phyloP scores from a whole-genome alignment of 2,329 filamentous ascomycete genomes.

The Penicillium brevicompactum region DNA sequence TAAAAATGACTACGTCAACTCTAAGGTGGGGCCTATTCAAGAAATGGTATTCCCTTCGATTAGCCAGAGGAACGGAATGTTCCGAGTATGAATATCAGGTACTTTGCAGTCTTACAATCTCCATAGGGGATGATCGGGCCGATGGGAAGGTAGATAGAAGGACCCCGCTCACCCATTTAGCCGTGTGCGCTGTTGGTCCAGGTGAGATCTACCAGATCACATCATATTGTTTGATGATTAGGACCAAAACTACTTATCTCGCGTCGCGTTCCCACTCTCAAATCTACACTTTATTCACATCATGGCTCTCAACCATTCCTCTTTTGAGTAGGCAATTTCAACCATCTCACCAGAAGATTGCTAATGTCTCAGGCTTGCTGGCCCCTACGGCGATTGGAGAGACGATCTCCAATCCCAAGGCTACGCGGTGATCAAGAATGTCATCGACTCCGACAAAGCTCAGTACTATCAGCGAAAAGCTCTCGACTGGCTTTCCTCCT shows the following conservation, averaged over 20 bases:
- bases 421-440: constrained; percentile 20
- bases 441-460: constrained; percentile 18
- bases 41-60: too few relatives aligned
- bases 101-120: too few relatives aligned
- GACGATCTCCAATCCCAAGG: constrained; percentile 21
- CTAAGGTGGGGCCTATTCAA: too few relatives aligned
- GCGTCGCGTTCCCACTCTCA: not conserved
- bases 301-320: constrained; percentile 1
- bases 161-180: not conserved
- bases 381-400: constrained; percentile 17
- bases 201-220: not conserved
- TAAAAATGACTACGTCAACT: too few relatives aligned
- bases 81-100: too few relatives aligned
- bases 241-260: not conserved
- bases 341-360: not conserved
- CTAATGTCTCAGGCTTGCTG: not conserved
- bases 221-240: not conserved
- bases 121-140: too few relatives aligned
- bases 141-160: too few relatives aligned
- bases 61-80: too few relatives aligned
- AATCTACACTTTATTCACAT: not conserved
- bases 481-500: constrained; percentile 21
- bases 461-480: constrained; percentile 21
- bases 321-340: not conserved
- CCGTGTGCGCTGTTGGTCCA: not conserved